A percentile compares a stretch with the other conserved stretches of the same genome.
These are phyloP conservation scores for Clathrospora elynae DNA, from an alignment of 2,329 filamentous ascomycete genomes.

Conservation along the genomic window DNA sequence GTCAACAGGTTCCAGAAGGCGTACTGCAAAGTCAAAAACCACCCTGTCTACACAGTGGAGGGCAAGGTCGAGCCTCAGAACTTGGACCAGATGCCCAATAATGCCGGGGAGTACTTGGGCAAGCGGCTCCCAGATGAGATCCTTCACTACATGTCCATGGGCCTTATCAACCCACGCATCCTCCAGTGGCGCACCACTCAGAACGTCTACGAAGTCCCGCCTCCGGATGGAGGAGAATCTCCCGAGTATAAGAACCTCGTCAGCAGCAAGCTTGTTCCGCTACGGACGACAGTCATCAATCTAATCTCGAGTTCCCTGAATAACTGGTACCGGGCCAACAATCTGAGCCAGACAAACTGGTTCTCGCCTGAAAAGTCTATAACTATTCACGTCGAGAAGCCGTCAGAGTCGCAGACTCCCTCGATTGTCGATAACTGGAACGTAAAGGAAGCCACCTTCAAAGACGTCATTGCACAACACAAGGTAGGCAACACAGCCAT, in stretches of 20 bases:
- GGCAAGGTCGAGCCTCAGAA: constrained; percentile 79
- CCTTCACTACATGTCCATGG: constrained; percentile 85
- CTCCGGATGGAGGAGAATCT: constrained; percentile 80
- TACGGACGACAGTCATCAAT: constrained; percentile 76
- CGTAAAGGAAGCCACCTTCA: constrained; percentile 65
- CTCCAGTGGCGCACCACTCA: constrained; percentile 82
- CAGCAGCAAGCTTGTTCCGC: constrained; percentile 71
- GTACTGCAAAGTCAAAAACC: constrained; percentile 83
- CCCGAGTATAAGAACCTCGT: constrained; percentile 81
- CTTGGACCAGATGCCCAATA: constrained; percentile 73
- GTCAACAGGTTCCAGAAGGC: constrained; percentile 85
- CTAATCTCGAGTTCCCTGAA: constrained; percentile 80
- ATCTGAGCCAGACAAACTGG: constrained; percentile 81
- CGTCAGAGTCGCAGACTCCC: constrained; percentile 55
- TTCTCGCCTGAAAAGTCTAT: constrained; percentile 61
- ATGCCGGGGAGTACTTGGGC: constrained; percentile 90
- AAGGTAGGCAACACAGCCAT: constrained; percentile 20
- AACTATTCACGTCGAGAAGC: constrained; percentile 65
- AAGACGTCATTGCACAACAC: constrained; percentile 44
- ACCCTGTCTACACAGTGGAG: constrained; percentile 77
- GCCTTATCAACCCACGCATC: constrained; percentile 77
- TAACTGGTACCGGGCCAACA: constrained; percentile 80
- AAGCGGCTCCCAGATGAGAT: constrained; percentile 87
- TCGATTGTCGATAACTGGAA: constrained; percentile 70
- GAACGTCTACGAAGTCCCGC: constrained; percentile 78